Evolutionary conservation across 805 yeast genomes (phyloP), one percentile per base, ranked within the genome.

Genomic region (Debaryomyces hansenii): DNA sequence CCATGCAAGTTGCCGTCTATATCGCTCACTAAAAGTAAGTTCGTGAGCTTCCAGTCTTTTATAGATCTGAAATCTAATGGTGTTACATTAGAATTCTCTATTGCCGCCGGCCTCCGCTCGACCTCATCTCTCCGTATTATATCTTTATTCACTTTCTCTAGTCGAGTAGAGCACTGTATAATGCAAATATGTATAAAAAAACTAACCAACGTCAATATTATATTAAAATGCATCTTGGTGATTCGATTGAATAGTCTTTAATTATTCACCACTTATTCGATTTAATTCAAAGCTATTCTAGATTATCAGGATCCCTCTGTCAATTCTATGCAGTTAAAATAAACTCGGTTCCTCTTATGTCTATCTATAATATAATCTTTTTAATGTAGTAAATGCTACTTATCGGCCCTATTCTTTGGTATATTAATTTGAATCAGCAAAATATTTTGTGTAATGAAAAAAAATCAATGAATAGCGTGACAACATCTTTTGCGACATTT

Each of bases 1-100:
- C 94, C 96, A 60, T 90, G 94, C 8, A 91, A 63, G 24, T 87
- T 84, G 1, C 97, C 98, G 58, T 92, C 96, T 1, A 90, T 78
- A 57, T 91, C 96, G 10, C 91, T 81, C 0, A 88, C 82, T 4
- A 90, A 64, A 2, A 91, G 61, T 8, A 86, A 56, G 52, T 84
- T 81, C 0, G 87, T 68, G 5, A 85, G 65, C 21, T 58, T 57
- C 72, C 79, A 81, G 49, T 79, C 81, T 14, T 56, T 55, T 12
- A 81, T 59, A 16, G 70, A 66, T 33, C 80, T 58, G 5, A 60
- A 48, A 40, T 69, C 70, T n/a, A 70, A 49, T 1, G 77, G 76
- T 12, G 63, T 52, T 15, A 65, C 48, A 42, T 55, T 53, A 20
- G 60, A 51, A 46, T 50, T 52, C 42, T 40, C 42, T 20, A 20